Base-by-base conservation (phyloP, 305 asterid species). In the Fraxinus baroniana region DNA sequence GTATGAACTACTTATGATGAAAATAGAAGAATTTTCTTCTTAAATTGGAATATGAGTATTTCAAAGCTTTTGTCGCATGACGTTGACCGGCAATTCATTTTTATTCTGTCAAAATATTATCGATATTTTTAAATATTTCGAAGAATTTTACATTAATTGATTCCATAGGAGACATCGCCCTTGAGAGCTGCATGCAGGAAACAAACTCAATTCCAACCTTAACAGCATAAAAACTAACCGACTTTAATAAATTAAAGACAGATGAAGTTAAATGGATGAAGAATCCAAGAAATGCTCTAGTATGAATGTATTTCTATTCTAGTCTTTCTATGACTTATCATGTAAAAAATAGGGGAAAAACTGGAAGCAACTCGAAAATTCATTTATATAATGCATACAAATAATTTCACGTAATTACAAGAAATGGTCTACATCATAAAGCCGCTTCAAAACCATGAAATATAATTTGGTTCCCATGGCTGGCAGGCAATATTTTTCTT, bases 161-260 rank as follows among this genome's bases (percentile, higher is more conserved):
- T 86, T 83, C 89, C 91, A 32, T 86, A 52, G 89, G 24, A 49
- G 79, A 75, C 46, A 76, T 86, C 93, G 90, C 80, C 88, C 12
- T 26, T 46, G 7, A 6, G 12, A 57, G 66, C 66, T 55, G 22
- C 66, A 5, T n/a, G 66, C 20, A 55, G 3, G 26, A 17, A 55
- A 55, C 22, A 55, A 4, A 55, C 66, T 55, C 66, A 49, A 49
- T 68, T 39, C 57, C 79, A 36, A 62, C 22, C 49, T 64, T 60
- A 12, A 30, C 74, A 46, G 68, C 10, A 80, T 77, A 62, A 81
- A 18, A 39, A 76, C 60, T 49, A 64, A 81, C 2, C 5, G 24
- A 75, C 46, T 78, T 46, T 35, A 57, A 24, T 17, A 41, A n/a
- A 18, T 1, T 12, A n/a, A 76, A 35, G 12, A 52, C 73, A 78